Evolutionary conservation across 2,329 filamentous ascomycete species (phyloP), one percentile per base, ranked within the genome.

Genomic region (Gremmenia infestans): DNA sequence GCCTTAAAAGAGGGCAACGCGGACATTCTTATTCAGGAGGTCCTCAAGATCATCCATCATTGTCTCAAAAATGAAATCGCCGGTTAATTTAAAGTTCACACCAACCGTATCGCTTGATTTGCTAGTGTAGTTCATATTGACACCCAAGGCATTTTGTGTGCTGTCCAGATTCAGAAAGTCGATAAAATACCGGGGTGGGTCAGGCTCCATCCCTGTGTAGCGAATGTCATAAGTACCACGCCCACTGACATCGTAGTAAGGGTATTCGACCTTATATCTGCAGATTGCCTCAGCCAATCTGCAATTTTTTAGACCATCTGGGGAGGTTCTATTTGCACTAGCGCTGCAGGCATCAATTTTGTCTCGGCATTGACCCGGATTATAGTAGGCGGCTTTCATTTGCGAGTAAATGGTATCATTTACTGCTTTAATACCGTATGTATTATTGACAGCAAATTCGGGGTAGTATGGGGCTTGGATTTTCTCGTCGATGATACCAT

Each of bases 1-100:
- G 39, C 81, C 81, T 66, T 91, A 88, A 46, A 90, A 77, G 58
- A 92, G 72, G 9, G 85, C 84, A 9, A 93, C 80, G 7, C 81
- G 83, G 14, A 89, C 80, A 22, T 82, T 83, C 1, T 73, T 76
- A 12, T 80, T 74, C 48, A 88, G 74, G 14, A 88, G 76, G n/a
- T 76, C 72, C 47, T 83, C 81, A 3, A 88, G 73, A 53, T 81
- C 76, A 58, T 75, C 69, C 25, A 84, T 73, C 65, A 83, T 79
- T 60, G 81, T 81, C 7, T 79, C 79, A 65, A 82, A 84, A 48
- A 82, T 78, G 59, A 81, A 81, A 68, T 88, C 86, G 17, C 78
- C 78, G 0, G 75, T 79, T 35, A 65, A 59, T 5, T 66, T 58
- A 60, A 81, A 81, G 5, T 72, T 75, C 1, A 59, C 57, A 35